These are phyloP conservation scores for Chernovozyma aurita DNA, from an alignment of 1,139 yeast species.

Conservation along the genomic window DNA sequence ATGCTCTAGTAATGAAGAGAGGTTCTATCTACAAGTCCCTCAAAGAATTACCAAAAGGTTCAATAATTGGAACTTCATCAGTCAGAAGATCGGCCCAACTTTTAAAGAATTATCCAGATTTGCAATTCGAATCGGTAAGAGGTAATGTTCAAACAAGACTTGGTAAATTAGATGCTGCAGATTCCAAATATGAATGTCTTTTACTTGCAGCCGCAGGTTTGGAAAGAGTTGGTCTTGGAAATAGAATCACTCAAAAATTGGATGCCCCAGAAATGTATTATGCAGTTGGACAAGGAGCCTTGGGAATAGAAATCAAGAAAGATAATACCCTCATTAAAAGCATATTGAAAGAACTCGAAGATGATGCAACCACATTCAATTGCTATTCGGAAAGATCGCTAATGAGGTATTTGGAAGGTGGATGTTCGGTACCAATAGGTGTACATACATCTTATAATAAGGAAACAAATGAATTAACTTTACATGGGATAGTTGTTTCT, in stretches of 20 bases:
- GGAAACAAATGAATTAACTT: constrained; percentile 34
- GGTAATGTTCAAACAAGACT: constrained; percentile 87
- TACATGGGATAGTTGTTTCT: constrained; percentile 75
- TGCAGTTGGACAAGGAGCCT: constrained; percentile 97
- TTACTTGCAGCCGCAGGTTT: constrained; percentile 93
- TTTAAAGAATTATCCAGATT: constrained; percentile 37
- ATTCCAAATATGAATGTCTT: constrained; percentile 67
- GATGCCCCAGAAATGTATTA: constrained; percentile 86
- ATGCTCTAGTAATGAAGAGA: constrained; percentile 79
- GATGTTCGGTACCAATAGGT: constrained; percentile 97
- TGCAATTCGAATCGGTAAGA: constrained; percentile 66
- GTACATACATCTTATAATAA: constrained; percentile 60
- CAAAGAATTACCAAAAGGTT: constrained; percentile 74
- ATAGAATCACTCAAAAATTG: constrained; percentile 67
- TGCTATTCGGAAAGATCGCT: constrained; percentile 90
- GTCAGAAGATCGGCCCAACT: constrained; percentile 81
- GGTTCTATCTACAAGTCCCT: constrained; percentile 61
- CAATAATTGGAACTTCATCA: constrained; percentile 91
- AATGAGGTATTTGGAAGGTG: constrained; percentile 90
- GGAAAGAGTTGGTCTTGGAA: constrained; percentile 61
- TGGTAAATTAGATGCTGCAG: constrained; percentile 66
- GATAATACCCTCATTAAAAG: constrained; percentile 56
- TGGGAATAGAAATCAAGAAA: constrained; percentile 83
- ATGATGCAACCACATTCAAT: constrained; percentile 62
- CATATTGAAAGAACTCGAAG: constrained; percentile 61